Percentiles rank a stretch among this genome's conserved stretches.
Conservation (phyloP, 768 basidiomycete genomes). For the Grammothele lineata region DNA sequence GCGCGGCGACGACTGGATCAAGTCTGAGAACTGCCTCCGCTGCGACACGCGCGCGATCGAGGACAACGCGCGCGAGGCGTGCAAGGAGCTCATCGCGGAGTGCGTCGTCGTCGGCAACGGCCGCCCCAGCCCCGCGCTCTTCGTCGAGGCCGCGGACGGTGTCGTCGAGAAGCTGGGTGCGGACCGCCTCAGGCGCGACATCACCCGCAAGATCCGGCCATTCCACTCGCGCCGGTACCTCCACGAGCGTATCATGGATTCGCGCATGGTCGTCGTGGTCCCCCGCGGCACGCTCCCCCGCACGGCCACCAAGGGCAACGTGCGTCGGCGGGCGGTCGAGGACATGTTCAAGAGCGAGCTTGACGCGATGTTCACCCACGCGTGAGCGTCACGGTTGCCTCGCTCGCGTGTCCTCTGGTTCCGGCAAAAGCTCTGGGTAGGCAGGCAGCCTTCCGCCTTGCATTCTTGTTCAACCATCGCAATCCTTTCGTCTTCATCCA, state of each 20-base stretch:
- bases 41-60: slow-evolving; percentile 66
- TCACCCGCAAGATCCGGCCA: slow-evolving; percentile 59
- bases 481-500: too few relatives aligned
- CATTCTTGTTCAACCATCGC: too few relatives aligned
- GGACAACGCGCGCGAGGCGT: slow-evolving; percentile 61
- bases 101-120: slow-evolving; percentile 71
- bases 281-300: slow-evolving; percentile 59
- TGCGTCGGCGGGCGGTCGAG: slow-evolving; percentile 69
- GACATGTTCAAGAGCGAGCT: slow-evolving; percentile 52
- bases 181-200: slow-evolving; percentile 54
- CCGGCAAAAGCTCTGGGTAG: too few relatives aligned
- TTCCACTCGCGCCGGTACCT: slow-evolving; percentile 69
- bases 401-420: too few relatives aligned
- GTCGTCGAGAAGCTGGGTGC: slow-evolving; percentile 34
- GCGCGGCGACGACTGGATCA: slow-evolving; percentile 78
- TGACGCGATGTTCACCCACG: slow-evolving; percentile 53
- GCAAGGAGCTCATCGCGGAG: slow-evolving; percentile 55
- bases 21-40: slow-evolving; percentile 64
- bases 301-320: slow-evolving; percentile 74
- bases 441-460: too few relatives aligned
- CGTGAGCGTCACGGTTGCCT: too few relatives aligned
- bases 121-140: slow-evolving; percentile 67
- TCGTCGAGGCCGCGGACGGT: slow-evolving; percentile 49
- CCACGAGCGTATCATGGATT: slow-evolving; percentile 64
- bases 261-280: slow-evolving; percentile 64